Conservation (phyloP, 1,139 yeast species). For the Hanseniaspora sp. region DNA sequence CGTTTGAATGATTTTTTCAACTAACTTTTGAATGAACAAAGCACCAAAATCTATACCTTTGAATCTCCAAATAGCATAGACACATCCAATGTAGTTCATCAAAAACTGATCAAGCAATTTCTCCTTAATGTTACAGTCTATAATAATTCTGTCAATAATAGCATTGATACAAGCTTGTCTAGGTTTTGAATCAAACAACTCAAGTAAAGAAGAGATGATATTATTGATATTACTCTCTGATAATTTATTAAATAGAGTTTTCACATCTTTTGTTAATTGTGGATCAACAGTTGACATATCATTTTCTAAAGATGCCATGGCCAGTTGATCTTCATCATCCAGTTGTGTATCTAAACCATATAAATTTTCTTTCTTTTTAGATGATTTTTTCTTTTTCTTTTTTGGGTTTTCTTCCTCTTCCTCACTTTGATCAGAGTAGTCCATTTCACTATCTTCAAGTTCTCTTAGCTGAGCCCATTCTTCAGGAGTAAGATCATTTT, state of each 20-base stretch:
- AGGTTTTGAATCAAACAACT: slow-evolving; percentile 53
- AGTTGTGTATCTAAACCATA: slow-evolving; percentile 12
- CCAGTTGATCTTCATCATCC: slow-evolving; percentile 18
- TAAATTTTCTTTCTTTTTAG: slow-evolving; percentile 14
- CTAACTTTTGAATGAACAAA: slow-evolving; percentile 61
- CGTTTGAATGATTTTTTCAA: slow-evolving; percentile 48
- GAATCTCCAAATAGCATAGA: slow-evolving; percentile 60
- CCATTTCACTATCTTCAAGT: slow-evolving; percentile 30
- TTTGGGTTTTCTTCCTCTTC: slow-evolving; percentile 8
- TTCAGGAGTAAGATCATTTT: slow-evolving; percentile 38
- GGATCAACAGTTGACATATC: slow-evolving; percentile 81
- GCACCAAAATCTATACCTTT: slow-evolving; percentile 93
- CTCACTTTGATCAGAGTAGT: slow-evolving; percentile 18
- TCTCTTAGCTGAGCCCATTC: slow-evolving; percentile 34
- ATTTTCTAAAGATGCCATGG: slow-evolving; percentile 29
- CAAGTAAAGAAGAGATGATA: slow-evolving; percentile 58
- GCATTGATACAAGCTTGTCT: slow-evolving; percentile 67
- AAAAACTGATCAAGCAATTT: slow-evolving; percentile 68
- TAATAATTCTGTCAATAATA: slow-evolving; percentile 51
- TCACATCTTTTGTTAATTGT: slow-evolving; percentile 49
- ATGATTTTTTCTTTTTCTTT: slow-evolving; percentile 7
- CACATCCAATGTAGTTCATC: slow-evolving; percentile 66
- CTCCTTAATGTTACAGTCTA: slow-evolving; percentile 56
- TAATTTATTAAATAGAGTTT: slow-evolving; percentile 73
- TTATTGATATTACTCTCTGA: slow-evolving; percentile 72